Conservation (phyloP, 176 grass and related monocot genomes). For the Aegilops umbellulata region DNA sequence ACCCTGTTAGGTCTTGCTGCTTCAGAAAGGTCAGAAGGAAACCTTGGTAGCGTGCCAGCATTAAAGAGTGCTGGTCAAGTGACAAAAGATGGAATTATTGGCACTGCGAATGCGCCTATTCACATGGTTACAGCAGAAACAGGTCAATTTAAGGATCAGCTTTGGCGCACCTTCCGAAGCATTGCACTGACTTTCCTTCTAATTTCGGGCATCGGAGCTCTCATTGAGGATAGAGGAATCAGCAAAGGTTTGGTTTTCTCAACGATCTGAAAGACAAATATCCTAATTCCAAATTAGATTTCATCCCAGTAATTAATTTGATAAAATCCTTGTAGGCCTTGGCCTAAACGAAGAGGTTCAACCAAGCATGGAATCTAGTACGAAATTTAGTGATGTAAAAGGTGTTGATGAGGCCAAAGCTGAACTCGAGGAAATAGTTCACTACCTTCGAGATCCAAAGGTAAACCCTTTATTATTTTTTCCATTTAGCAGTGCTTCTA, state of each 20-base stretch:
- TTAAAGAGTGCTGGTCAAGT: slow-evolving; percentile 61
- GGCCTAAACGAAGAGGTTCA: slow-evolving; percentile 97
- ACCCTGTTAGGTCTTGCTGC: slow-evolving; percentile 55
- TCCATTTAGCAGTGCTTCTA: neutral
- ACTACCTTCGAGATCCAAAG: slow-evolving; percentile 97
- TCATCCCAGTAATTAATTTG: slow-evolving; percentile 5
- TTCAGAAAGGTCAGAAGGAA: slow-evolving; percentile 60
- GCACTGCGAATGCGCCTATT: slow-evolving; percentile 87
- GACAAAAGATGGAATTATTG: slow-evolving; percentile 79
- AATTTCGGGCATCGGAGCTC: slow-evolving; percentile 93
- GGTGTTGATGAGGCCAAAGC: slow-evolving; percentile 96
- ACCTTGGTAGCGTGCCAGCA: slow-evolving; percentile 40
- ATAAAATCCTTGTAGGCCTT: slow-evolving; percentile 64
- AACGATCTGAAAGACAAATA: slow-evolving; percentile 26
- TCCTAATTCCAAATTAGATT: slow-evolving; percentile 25
- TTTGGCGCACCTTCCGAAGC: slow-evolving; percentile 91
- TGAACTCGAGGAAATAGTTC: slow-evolving; percentile 99
- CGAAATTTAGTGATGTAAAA: slow-evolving; percentile 98
- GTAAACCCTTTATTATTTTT: slow-evolving; percentile 31
- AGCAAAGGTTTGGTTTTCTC: slow-evolving; percentile 79
- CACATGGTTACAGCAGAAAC: slow-evolving; percentile 99
- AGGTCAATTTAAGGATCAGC: slow-evolving; percentile 94
- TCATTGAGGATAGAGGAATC: slow-evolving; percentile 96
- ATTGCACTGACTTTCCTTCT: slow-evolving; percentile 94
- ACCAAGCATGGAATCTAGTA: slow-evolving; percentile 85